A percentile compares a stretch with the other conserved stretches of the same genome.
Conservation (phyloP, 2,329 filamentous ascomycete species). For the Aspergillus candidus region DNA sequence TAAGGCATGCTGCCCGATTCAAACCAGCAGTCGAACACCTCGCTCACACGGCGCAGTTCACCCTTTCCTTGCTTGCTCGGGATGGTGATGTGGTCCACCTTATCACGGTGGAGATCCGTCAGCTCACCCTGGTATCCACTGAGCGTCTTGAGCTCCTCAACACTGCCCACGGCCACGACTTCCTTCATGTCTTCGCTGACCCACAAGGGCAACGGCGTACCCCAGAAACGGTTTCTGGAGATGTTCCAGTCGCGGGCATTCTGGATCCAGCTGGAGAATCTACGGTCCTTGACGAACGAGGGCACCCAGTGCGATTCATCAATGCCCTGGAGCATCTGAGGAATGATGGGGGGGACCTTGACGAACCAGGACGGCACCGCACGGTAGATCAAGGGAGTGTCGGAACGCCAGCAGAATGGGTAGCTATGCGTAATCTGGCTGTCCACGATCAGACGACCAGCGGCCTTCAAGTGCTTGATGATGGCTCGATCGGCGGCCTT, state of each 20-base stretch:
- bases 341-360: conserved; percentile 74
- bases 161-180: conserved; percentile 76
- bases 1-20: conserved; percentile 96
- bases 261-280: conserved; percentile 85
- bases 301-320: conserved; percentile 90
- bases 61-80: conserved; percentile 85
- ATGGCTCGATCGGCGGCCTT: conserved; percentile 91
- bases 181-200: conserved; percentile 85
- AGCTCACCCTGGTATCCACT: conserved; percentile 82
- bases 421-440: conserved; percentile 87
- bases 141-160: conserved; percentile 74
- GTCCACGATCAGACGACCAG: conserved; percentile 72
- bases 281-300: conserved; percentile 79
- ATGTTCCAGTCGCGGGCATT: conserved; percentile 95
- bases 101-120: conserved; percentile 82
- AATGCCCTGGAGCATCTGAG: conserved; percentile 84
- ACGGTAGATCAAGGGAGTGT: conserved; percentile 87
- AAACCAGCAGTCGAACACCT: conserved; percentile 97
- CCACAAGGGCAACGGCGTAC: conserved; percentile 88
- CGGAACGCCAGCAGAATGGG: conserved; percentile 90
- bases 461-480: conserved; percentile 76
- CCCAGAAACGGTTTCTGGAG: conserved; percentile 91
- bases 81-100: conserved; percentile 90
- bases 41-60: conserved; percentile 69
- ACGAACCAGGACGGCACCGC: conserved; percentile 95